Evolutionary conservation across 1,139 yeast genomes (phyloP), one percentile per base, ranked within the genome.

Genomic region (Diutina mesorugosa): DNA sequence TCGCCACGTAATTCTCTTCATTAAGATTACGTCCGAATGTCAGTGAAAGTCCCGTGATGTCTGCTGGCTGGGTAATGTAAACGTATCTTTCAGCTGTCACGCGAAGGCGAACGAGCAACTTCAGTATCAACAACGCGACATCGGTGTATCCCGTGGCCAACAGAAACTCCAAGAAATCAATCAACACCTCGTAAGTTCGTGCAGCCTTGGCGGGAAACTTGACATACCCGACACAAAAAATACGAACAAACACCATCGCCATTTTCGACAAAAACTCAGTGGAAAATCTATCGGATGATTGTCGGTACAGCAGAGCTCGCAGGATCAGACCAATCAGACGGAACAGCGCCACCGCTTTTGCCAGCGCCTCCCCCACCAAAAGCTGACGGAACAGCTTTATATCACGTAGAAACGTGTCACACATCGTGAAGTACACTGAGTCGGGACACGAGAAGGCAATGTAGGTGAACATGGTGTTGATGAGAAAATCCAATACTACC

Each of bases 11-110:
- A 6, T 61, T 59, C 0, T 65, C 61, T 46, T 65, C 69, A 4
- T 64, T 66, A 21, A 68, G 67, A 60, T 81, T 78, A 61, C 90
- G 71, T 8, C 78, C 77, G 58, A 86, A 74, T 0, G 83, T 78
- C 4, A 83, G 78, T 2, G 90, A 79, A 35, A 86, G 68, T 0
- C 90, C 90, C 56, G 81, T 85, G 76, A 85, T 81, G 63, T 86
- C 89, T 1, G 69, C 68, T 4, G 89, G 87, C 14, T 75, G 72
- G 0, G 82, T 72, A 51, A 86, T 69, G 62, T 74, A 81, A 1
- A 85, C 66, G 45, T 67, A 69, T 14, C 74, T 74, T 45, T 76
- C 77, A 4, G 71, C 64, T 0, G 86, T 79, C 0, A 72, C 74
- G 56, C 95, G 71, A 1, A 86, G 68, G 58, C 91, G 72, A 16